A percentile compares a stretch with the other conserved stretches of the same genome.
These are phyloP conservation scores for Trifolium pratense DNA, from an alignment of 306 rosid species.

Conservation along the genomic window DNA sequence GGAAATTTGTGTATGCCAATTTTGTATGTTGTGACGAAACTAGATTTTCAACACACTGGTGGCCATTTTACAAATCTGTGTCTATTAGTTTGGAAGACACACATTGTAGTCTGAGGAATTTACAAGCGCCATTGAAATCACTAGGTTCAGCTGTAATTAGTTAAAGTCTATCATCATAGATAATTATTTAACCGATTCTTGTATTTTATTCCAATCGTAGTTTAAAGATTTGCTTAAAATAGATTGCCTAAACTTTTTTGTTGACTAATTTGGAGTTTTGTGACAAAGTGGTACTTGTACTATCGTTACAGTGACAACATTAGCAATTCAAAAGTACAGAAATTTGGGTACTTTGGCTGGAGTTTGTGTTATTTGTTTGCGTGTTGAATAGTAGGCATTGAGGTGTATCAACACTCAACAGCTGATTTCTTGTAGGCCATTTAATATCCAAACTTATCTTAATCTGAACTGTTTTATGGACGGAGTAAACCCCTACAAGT, in stretches of 20 bases:
- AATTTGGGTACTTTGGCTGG: background rate
- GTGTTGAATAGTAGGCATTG: background rate
- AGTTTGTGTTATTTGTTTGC: background rate
- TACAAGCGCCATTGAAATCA: background rate
- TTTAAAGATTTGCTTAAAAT: slow-evolving; percentile 11
- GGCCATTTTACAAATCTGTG: background rate
- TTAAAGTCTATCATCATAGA: slow-evolving; percentile 1
- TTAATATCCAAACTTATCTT: no score
- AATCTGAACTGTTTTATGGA: background rate
- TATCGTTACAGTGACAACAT: slow-evolving; percentile 10
- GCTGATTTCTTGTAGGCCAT: background rate
- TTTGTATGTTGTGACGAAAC: slow-evolving; percentile 10
- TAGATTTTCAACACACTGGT: background rate
- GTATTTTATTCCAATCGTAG: background rate
- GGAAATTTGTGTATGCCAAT: slow-evolving; percentile 24
- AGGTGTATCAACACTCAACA: slow-evolving; percentile 18
- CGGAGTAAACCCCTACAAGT: background rate
- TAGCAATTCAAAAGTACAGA: slow-evolving; percentile 9
- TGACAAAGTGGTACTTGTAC: background rate
- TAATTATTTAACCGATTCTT: slow-evolving; percentile 28
- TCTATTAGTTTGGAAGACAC: slow-evolving; percentile 2
- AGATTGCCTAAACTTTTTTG: slow-evolving; percentile 12
- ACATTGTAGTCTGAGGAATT: slow-evolving; percentile 9
- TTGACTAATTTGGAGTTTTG: background rate
- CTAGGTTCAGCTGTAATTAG: slow-evolving; percentile 5